Percentiles rank a stretch among this genome's conserved stretches.
Evolutionary conservation across 2,329 filamentous ascomycete species (phyloP).

Genomic region (Fusarium redolens): DNA sequence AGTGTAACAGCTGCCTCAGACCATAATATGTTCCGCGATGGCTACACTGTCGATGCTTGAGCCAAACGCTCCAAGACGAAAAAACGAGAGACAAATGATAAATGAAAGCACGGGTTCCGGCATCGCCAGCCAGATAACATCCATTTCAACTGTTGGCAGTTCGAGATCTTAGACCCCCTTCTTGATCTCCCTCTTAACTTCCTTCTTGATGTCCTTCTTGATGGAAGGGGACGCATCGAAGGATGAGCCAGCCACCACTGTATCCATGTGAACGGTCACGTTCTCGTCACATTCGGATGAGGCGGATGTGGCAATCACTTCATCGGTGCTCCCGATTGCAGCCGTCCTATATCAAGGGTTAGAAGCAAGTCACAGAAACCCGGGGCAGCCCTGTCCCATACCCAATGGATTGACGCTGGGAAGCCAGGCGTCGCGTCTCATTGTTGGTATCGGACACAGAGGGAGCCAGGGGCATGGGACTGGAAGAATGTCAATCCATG

Average conservation of each 20-base stretch:
- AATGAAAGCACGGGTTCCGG: constrained; percentile 9
- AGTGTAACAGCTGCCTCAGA: constrained; percentile 50
- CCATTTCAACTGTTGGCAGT: not conserved
- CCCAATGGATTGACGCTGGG: constrained; percentile 51
- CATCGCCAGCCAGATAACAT: not conserved
- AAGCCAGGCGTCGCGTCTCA: constrained; percentile 46
- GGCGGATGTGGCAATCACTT: constrained; percentile 53
- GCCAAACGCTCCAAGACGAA: constrained; percentile 35
- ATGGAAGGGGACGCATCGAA: constrained; percentile 59
- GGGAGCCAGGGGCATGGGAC: constrained; percentile 3
- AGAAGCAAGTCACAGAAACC: constrained; percentile 46
- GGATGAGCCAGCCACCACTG: constrained; percentile 58
- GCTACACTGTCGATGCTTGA: constrained; percentile 42
- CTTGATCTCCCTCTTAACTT: constrained; percentile 50
- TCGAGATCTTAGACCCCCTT: constrained; percentile 39
- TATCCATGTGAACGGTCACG: constrained; percentile 65
- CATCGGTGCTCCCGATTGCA: constrained; percentile 55
- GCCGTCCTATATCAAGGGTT: constrained; percentile 51
- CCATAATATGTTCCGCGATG: constrained; percentile 52
- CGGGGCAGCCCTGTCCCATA: constrained; percentile 46
- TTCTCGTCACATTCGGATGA: constrained; percentile 65
- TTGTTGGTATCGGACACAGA: constrained; percentile 28
- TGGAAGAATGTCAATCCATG: constrained; percentile 17
- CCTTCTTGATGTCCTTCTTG: constrained; percentile 56
- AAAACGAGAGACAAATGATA: constrained; percentile 17